Percentiles rank a stretch among this genome's conserved stretches.
phyloP scores from a whole-genome alignment of 2,329 filamentous ascomycete species.

The Calonectria multiphialidica region DNA sequence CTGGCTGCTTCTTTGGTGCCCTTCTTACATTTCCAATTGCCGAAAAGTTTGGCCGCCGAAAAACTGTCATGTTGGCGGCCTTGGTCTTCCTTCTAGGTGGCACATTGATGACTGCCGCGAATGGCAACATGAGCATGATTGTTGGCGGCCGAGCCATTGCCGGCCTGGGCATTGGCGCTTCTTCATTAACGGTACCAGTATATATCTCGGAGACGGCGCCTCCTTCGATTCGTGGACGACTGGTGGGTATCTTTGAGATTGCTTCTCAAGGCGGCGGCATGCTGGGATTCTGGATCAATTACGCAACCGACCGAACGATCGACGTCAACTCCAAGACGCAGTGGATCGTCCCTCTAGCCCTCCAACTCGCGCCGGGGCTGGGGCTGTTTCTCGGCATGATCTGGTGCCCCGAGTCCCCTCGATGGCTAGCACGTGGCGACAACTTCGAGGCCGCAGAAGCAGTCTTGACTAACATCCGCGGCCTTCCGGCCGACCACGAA shows the following conservation, averaged over 20 bases:
- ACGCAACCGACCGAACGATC: constrained; percentile 43
- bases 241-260: constrained; percentile 65
- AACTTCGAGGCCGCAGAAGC: constrained; percentile 61
- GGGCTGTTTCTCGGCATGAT: constrained; percentile 67
- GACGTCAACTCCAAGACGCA: constrained; percentile 46
- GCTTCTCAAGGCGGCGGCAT: constrained; percentile 47
- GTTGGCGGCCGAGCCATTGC: constrained; percentile 64
- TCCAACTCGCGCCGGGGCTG: constrained; percentile 68
- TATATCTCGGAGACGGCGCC: constrained; percentile 59
- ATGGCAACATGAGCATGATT: constrained; percentile 52
- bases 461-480: constrained; percentile 50
- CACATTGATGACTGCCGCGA: constrained; percentile 49
- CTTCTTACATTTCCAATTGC: constrained; percentile 58
- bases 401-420: constrained; percentile 70
- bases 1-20: constrained; percentile 56
- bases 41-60: constrained; percentile 60
- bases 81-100: constrained; percentile 55
- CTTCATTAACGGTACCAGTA: constrained; percentile 60
- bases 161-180: constrained; percentile 64
- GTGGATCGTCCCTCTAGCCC: constrained; percentile 68
- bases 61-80: constrained; percentile 58
- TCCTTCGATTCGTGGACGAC: constrained; percentile 62
- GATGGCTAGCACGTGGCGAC: constrained; percentile 70
- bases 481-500: constrained; percentile 49
- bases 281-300: constrained; percentile 56